Percentiles rank a stretch among this genome's conserved stretches.
Conservation (phyloP, 129 eudicot genomes). For the Mikania micrantha region DNA sequence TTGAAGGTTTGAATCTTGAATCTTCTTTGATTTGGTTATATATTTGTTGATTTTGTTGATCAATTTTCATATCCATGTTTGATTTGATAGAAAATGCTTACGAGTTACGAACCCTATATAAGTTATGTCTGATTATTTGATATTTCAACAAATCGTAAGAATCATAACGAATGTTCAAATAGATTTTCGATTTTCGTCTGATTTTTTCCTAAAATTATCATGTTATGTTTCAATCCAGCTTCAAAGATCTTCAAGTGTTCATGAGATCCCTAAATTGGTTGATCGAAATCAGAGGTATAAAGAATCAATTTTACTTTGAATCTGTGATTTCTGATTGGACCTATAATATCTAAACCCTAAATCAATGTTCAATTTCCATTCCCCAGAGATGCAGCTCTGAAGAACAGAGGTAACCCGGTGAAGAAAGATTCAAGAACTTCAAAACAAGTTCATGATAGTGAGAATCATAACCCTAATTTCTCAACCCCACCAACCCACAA, state of each 20-base stretch:
- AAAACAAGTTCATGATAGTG: conserved; percentile 41
- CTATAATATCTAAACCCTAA: neutral
- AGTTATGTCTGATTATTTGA: neutral
- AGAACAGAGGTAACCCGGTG: conserved; percentile 48
- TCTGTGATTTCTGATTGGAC: neutral
- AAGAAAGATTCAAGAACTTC: conserved; percentile 18
- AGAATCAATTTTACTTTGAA: neutral
- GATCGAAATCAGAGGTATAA: conserved; percentile 57
- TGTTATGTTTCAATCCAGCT: conserved; percentile 25
- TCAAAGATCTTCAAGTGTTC: conserved; percentile 53
- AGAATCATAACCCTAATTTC: conserved; percentile 74
- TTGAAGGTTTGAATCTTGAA: conserved; percentile 44
- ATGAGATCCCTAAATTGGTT: conserved; percentile 40
- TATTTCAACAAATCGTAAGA: neutral
- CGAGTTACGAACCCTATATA: neutral
- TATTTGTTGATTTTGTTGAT: neutral
- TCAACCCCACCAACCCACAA: conserved; percentile 51
- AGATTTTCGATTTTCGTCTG: neutral
- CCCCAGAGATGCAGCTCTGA: conserved; percentile 61
- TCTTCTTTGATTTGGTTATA: neutral
- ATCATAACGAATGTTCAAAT: neutral
- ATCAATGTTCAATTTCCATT: neutral
- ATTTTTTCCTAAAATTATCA: neutral
- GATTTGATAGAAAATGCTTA: conserved; percentile 6
- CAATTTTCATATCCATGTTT: neutral